Conservation (phyloP, 1,284 basidiomycete species). For the Earliella scabrosa region DNA sequence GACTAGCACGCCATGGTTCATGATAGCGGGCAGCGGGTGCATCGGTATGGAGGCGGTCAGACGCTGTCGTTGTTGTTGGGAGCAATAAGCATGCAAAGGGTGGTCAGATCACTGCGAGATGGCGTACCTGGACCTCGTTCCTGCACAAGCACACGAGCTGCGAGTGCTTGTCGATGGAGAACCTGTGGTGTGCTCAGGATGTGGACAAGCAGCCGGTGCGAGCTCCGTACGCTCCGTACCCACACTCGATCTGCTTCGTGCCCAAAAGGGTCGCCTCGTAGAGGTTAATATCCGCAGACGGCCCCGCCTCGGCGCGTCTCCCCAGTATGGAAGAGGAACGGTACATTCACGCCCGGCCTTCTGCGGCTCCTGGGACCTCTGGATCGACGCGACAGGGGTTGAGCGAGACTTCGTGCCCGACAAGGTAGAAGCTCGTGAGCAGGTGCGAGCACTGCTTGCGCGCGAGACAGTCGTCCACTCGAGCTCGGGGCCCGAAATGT, state of each 20-base stretch:
- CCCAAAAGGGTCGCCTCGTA: conserved; percentile 80
- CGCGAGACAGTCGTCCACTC: conserved; percentile 71
- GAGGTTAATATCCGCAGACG: conserved; percentile 70
- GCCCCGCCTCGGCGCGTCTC: conserved; percentile 77
- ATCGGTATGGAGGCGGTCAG: conserved; percentile 76
- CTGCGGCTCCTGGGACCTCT: conserved; percentile 62
- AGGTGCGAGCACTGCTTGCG: conserved; percentile 79
- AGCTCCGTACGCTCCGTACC: conserved; percentile 49
- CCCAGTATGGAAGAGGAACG: conserved; percentile 82
- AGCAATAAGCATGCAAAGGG: no score
- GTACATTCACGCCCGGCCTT: conserved; percentile 64
- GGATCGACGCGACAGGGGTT: conserved; percentile 62
- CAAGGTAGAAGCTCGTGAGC: conserved; percentile 81
- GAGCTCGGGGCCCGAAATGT: conserved; percentile 60
- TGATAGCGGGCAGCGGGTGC: conserved; percentile 70
- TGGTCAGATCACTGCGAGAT: neutral
- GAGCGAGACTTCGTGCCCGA: conserved; percentile 73
- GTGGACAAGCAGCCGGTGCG: neutral
- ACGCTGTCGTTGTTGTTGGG: no score
- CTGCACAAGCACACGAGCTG: conserved; percentile 69
- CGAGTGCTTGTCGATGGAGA: conserved; percentile 76
- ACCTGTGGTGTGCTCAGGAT: conserved; percentile 49
- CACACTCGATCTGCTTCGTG: conserved; percentile 82
- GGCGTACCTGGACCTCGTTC: conserved; percentile 67
- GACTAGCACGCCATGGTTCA: conserved; percentile 74